A percentile compares a stretch with the other conserved stretches of the same genome.
These are phyloP conservation scores for Tylopilus sp. DNA, from an alignment of 768 basidiomycete genomes.

Conservation along the genomic window DNA sequence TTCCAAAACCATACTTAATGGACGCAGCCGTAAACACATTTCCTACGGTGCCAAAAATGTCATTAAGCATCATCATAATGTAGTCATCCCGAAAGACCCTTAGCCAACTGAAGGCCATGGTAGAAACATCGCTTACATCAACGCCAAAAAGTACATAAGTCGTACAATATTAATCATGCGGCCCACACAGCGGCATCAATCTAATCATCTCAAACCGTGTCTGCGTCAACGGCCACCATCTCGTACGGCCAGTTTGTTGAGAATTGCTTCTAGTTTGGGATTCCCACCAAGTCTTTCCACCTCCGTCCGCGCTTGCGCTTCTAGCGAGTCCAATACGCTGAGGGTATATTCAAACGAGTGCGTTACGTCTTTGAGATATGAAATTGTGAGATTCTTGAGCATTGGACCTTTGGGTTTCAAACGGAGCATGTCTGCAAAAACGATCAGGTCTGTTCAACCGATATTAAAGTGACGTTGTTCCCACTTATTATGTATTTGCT, in stretches of 20 bases:
- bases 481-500: slow-evolving; percentile 83
- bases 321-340: slow-evolving; percentile 61
- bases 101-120: too few species aligned
- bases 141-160: background rate
- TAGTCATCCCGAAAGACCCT: too few species aligned
- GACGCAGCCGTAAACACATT: background rate
- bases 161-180: background rate
- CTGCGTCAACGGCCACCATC: background rate
- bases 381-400: slow-evolving; percentile 75
- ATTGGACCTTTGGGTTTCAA: slow-evolving; percentile 81
- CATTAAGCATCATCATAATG: too few species aligned
- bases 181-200: background rate
- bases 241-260: slow-evolving; percentile 45
- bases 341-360: slow-evolving; percentile 87
- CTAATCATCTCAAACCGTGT: background rate
- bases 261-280: slow-evolving; percentile 49
- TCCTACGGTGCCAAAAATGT: too few species aligned
- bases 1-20: background rate
- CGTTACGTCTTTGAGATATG: slow-evolving; percentile 72
- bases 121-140: background rate
- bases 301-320: slow-evolving; percentile 64
- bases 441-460: background rate
- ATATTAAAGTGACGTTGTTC: slow-evolving; percentile 27
- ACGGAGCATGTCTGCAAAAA: slow-evolving; percentile 74
- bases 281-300: slow-evolving; percentile 79